Conservation (phyloP, 1,284 basidiomycete genomes). For the Ceratorhiza oryzae-sativae region DNA sequence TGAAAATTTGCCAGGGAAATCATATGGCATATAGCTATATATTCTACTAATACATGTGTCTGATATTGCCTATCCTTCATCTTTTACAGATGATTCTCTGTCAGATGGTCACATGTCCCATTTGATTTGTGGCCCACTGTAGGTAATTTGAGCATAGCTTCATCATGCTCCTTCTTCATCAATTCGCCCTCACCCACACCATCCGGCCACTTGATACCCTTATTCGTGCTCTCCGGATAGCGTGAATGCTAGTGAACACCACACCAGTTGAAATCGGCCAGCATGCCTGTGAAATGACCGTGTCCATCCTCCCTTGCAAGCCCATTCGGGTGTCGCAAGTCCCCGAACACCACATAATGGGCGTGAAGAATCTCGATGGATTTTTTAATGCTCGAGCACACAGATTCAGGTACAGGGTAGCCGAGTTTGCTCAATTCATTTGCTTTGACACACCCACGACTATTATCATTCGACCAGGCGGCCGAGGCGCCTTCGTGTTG, state of each 20-base stretch:
- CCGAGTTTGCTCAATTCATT: not conserved
- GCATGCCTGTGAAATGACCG: not conserved
- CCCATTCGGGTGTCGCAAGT: constrained; percentile 34
- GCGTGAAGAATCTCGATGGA: constrained; percentile 28
- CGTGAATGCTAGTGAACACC: constrained; percentile 7
- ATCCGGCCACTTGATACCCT: not conserved
- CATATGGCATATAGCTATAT: no score
- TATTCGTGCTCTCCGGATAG: constrained; percentile 17
- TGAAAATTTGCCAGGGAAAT: no score
- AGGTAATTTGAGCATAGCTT: not conserved
- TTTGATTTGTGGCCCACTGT: no score
- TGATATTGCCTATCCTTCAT: no score
- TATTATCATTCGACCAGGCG: constrained; percentile 9
- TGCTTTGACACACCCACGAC: constrained; percentile 30
- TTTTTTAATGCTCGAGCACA: not conserved
- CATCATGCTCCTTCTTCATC: constrained; percentile 28
- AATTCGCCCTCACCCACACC: constrained; percentile 9
- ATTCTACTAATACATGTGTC: no score
- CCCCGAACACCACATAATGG: constrained; percentile 29
- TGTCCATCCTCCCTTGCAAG: not conserved
- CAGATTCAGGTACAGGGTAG: not conserved
- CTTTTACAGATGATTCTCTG: no score
- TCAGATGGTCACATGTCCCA: no score
- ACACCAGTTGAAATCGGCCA: constrained; percentile 39
- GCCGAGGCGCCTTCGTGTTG: not conserved